Percentiles rank a stretch among this genome's conserved stretches.
phyloP scores from a whole-genome alignment of 352 stramenopile species.

The Phytophthora cryptogea region DNA sequence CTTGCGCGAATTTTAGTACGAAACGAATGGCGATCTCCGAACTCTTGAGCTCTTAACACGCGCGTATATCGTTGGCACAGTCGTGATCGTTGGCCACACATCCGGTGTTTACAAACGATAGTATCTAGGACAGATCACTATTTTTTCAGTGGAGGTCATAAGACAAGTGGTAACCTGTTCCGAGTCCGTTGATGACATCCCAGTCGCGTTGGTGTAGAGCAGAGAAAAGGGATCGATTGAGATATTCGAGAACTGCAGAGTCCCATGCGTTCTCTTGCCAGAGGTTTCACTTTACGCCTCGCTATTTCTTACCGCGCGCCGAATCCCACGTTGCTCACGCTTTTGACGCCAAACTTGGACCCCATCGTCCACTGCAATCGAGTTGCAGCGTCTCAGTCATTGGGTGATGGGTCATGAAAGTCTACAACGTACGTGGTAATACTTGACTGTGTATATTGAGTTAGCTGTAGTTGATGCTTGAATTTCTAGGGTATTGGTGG shows the following conservation, averaged over 20 bases:
- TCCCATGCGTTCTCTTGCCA: conserved; percentile 7
- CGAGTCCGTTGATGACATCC: conserved; percentile 14
- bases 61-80: conserved; percentile 1
- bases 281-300: conserved; percentile 26
- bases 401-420: conserved; percentile 6
- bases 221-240: background rate
- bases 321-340: conserved; percentile 2
- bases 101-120: background rate
- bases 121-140: no score
- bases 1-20: conserved; percentile 5
- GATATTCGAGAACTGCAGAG: conserved; percentile 1
- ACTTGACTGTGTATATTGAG: conserved; percentile 11
- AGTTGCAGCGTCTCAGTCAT: conserved; percentile 12
- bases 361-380: background rate
- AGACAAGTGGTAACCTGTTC: background rate
- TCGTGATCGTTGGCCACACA: conserved; percentile 1
- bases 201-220: no score
- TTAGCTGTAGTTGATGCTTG: background rate
- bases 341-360: background rate
- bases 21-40: conserved; percentile 3
- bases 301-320: background rate
- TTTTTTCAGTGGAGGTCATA: conserved; percentile 5
- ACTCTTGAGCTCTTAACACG: conserved; percentile 12
- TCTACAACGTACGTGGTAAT: background rate
- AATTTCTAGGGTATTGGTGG: background rate